Evolutionary conservation across 257 asterid genomes (phyloP).

Genomic region (Lantana camara): DNA sequence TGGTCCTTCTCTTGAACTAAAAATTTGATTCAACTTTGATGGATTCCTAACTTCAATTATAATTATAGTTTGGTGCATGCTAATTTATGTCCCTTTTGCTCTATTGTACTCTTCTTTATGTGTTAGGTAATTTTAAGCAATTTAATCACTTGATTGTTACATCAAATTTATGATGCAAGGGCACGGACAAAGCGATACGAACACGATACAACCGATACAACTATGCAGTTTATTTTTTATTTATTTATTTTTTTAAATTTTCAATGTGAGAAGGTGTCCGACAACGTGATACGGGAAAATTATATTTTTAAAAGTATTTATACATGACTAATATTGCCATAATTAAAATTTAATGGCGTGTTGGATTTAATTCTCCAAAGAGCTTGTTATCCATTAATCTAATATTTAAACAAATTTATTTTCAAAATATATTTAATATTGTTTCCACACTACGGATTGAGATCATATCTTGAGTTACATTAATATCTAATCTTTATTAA

Average conservation of each 20-base stretch:
- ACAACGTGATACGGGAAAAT: no score
- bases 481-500: background rate
- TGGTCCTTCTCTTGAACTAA: slow-evolving; percentile 6
- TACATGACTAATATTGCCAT: background rate
- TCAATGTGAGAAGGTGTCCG: no score
- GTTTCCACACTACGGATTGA: background rate
- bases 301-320: no score
- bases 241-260: no score
- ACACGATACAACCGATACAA: no score
- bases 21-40: slow-evolving; percentile 19
- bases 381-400: background rate
- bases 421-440: background rate
- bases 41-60: slow-evolving; percentile 21
- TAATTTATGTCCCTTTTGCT: background rate
- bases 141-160: slow-evolving; percentile 22
- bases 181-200: no score
- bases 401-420: background rate
- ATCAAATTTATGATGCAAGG: no score
- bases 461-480: no score
- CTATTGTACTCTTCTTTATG: background rate
- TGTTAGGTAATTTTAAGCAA: slow-evolving; percentile 6
- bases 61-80: background rate
- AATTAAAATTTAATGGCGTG: background rate
- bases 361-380: no score
- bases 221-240: no score